Conservation (phyloP, 1,284 basidiomycete species). For the Vanrija humicola region DNA sequence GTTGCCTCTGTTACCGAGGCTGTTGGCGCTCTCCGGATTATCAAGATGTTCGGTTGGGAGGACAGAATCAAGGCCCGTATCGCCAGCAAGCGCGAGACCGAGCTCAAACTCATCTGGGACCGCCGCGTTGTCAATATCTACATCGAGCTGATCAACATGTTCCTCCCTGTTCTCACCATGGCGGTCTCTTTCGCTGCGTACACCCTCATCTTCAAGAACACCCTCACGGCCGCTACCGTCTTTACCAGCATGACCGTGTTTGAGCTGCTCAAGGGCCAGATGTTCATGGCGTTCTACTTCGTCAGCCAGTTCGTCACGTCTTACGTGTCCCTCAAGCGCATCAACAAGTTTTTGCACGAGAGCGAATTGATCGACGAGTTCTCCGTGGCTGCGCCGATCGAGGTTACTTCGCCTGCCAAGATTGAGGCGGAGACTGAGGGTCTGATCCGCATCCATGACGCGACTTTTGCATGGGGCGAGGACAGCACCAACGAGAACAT, state of each 20-base stretch:
- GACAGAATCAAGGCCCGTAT: conserved; percentile 56
- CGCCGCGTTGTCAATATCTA: conserved; percentile 38
- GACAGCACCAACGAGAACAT: conserved; percentile 24
- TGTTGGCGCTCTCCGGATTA: conserved; percentile 51
- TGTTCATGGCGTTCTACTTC: conserved; percentile 32
- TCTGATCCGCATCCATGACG: conserved; percentile 38
- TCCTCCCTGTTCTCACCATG: conserved; percentile 65
- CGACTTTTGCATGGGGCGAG: conserved; percentile 42
- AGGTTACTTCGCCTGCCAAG: conserved; percentile 23
- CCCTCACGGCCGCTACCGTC: conserved; percentile 50
- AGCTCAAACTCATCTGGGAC: conserved; percentile 52
- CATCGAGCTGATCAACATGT: conserved; percentile 50
- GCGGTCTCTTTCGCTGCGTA: conserved; percentile 63
- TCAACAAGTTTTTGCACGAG: conserved; percentile 54
- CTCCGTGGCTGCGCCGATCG: conserved; percentile 30
- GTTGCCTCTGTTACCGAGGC: conserved; percentile 55
- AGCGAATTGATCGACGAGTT: conserved; percentile 58
- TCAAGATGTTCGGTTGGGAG: conserved; percentile 70
- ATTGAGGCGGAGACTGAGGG: conserved; percentile 36
- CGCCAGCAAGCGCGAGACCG: conserved; percentile 56
- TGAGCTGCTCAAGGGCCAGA: conserved; percentile 42
- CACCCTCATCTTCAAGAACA: conserved; percentile 52
- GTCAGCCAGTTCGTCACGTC: conserved; percentile 41
- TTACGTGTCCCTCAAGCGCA: conserved; percentile 55
- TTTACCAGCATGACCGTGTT: conserved; percentile 49